Base-by-base conservation (phyloP, 768 basidiomycete species). In the Solioccasus polychromus region DNA sequence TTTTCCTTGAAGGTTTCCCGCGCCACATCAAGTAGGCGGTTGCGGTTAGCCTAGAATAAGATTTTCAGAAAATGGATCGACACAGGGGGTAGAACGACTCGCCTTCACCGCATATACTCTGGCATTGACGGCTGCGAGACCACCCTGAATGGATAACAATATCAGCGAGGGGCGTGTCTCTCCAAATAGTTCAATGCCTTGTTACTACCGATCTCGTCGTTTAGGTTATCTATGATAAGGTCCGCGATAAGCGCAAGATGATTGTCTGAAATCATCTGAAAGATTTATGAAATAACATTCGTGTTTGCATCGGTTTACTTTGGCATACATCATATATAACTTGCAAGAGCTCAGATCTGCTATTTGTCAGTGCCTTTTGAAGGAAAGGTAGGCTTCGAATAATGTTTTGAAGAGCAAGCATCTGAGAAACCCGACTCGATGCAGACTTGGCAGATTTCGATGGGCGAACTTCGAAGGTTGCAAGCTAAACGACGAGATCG, bases 1-100 rank as follows among this genome's bases (percentile, higher is more conserved):
- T 95, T 95, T 64, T 99, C 94, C 55, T 86, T 90, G 71, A 85
- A 97, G 0, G 94, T 94, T 63, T 92, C 92, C 3, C 96, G 79
- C 2, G 95, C 96, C 7, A 98, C 92, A 52, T 98, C 95, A 24
- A 99, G 82, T 9, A 95, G 73, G 23, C 80, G 80, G 53, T 92
- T 89, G 57, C 76, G 78, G 49, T 88, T 87, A 3, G 90, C 87
- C 78, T 86, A 36, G 7, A 39, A 35, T 29, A 30, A 23, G 25
- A 25, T 20, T 26, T 26, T n/a, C n/a, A 10, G 24, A 15, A 3
- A 25, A 31, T 50, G 38, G 26, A 17, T 39, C 22, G 9, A 31
- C 1, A 12, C 7, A 3, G 17, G 17, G 17, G 17, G 0, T 10
- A 5, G 12, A 18, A 18, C 2, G 0, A 36, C 38, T 41, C 40